A percentile compares a stretch with the other conserved stretches of the same genome.
phyloP scores from a whole-genome alignment of 2,329 filamentous ascomycete genomes.

The Phaeosphaeriaceae sp. region DNA sequence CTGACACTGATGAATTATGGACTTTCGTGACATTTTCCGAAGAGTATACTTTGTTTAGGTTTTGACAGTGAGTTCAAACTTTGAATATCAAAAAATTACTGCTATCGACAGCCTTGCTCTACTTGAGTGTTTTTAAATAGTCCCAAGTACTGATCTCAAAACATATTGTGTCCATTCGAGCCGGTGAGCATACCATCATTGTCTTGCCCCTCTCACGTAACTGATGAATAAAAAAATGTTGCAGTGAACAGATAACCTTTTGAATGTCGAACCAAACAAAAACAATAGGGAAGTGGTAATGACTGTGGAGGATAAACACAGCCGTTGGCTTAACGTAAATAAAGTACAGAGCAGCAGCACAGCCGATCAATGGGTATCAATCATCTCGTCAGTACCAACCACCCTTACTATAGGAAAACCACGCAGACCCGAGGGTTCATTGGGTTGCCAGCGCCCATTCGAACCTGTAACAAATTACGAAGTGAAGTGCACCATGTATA shows the following conservation, averaged over 20 bases:
- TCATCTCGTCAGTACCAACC: conserved; percentile 47
- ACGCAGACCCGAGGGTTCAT: conserved; percentile 28
- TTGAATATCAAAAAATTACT: no score
- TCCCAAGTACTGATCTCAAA: no score
- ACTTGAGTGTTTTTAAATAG: no score
- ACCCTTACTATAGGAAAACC: conserved; percentile 38
- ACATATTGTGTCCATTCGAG: no score
- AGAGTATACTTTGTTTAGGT: background rate
- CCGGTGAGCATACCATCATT: background rate
- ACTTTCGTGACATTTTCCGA: background rate
- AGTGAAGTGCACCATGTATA: conserved; percentile 29
- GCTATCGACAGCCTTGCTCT: no score
- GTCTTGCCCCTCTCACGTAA: background rate
- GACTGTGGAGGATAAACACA: conserved; percentile 26
- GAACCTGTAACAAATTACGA: conserved; percentile 31
- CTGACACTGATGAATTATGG: background rate
- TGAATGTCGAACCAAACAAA: conserved; percentile 6
- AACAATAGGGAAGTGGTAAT: conserved; percentile 12
- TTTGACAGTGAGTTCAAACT: background rate
- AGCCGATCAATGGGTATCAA: conserved; percentile 50
- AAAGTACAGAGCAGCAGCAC: conserved; percentile 40
- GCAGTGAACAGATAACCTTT: conserved; percentile 12
- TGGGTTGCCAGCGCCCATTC: conserved; percentile 33
- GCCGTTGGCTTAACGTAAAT: conserved; percentile 23
- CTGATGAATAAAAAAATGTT: no score